These are phyloP conservation scores for Aspergillus floridensis DNA, from an alignment of 2,329 filamentous ascomycete species.

Conservation along the genomic window DNA sequence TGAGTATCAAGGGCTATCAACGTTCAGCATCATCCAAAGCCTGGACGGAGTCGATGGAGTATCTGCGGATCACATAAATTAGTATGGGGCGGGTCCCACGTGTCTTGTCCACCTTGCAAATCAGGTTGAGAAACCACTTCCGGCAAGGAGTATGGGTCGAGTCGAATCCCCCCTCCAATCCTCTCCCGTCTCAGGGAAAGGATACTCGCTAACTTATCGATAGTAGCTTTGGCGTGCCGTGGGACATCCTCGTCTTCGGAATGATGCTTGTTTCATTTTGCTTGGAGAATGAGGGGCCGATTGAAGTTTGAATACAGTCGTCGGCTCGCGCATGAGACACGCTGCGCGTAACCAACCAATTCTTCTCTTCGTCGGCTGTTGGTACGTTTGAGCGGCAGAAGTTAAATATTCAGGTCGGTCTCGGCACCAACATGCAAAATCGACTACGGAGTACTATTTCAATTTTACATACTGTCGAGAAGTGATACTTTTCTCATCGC, in stretches of 20 bases:
- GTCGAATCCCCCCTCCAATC: neutral
- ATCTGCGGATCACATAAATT: neutral
- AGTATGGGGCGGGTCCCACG: conserved; percentile 9
- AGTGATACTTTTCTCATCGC: neutral
- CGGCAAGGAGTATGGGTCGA: conserved; percentile 13
- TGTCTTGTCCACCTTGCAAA: conserved; percentile 16
- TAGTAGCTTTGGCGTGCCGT: neutral
- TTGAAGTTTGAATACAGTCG: neutral
- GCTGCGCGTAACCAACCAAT: neutral
- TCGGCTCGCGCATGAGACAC: neutral
- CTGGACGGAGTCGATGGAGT: too few species aligned
- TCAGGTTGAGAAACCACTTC: conserved; percentile 17
- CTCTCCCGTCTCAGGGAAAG: conserved; percentile 13
- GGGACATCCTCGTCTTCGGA: neutral
- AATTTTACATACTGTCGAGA: too few species aligned
- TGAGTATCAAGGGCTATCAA: too few species aligned
- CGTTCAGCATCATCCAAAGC: too few species aligned
- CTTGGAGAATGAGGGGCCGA: too few species aligned
- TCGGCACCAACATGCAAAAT: neutral
- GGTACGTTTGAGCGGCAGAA: neutral
- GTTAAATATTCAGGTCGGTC: neutral
- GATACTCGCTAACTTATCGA: neutral
- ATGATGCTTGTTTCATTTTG: too few species aligned
- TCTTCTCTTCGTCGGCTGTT: neutral
- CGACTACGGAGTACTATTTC: too few species aligned